Base-by-base conservation (phyloP, 2,329 filamentous ascomycete genomes). In the Aspergillus pseudotamarii region DNA sequence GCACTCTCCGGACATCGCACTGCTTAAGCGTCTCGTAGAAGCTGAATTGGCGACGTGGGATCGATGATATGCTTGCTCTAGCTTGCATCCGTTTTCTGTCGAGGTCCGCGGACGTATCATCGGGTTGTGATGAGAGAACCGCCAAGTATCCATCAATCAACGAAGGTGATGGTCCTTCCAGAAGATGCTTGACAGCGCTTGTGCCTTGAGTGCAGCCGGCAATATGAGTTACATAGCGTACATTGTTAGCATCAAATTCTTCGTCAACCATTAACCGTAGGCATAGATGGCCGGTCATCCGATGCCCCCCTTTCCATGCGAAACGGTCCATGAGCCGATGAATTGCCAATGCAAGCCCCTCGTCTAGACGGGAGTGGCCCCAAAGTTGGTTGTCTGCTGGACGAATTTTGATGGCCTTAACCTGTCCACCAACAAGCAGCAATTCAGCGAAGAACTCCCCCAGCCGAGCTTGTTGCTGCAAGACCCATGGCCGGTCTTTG, bases 401-500 rank as follows among this genome's bases (percentile, higher is more conserved):
- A 70, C 90, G 92, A 0, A 89, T 86, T 8, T 87, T 85, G 67
- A 93, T 92, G 0, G 85, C 86, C 57, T 84, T 85, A 19, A 94
- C 84, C 38, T 84, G 76, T 1, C 90, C 90, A 0, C 81, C 77
- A n/a, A 93, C 81, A 4, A 93, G 78, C 3, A 93, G 80, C 0
- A 89, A 79, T 68, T 93, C 90, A 2, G 91, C 92, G 75, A 89
- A 91, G 72, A 88, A 93, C 73, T 93, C 90, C 0, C 82, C 80
- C 0, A 86, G 84, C 0, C 83, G 81, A 65, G 91, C 85, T 73
- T 85, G 91, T 71, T 92, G 87, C 71, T 94, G 90, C 28, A 93
- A 73, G 63, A 92, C 82, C 84, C 88, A 92, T 0, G 89, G 85
- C 2, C 81, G 79, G 0, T 82, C 72, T 14, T 80, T 75, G 2